Evolutionary conservation across 1,284 basidiomycete species (phyloP).

Genomic region (Inonotus obliquus): DNA sequence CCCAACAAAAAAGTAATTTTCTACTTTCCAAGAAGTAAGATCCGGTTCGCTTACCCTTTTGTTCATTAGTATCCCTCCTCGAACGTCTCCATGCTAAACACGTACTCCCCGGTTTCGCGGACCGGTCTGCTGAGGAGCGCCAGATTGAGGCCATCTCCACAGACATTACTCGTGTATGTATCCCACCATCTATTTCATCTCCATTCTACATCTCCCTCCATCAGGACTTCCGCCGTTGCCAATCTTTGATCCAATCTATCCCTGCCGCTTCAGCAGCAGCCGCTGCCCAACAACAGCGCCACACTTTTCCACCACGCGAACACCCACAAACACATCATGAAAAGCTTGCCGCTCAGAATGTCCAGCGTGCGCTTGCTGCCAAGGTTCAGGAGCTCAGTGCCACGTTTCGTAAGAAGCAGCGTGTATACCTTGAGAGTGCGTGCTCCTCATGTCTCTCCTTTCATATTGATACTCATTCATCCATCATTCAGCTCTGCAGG

Average conservation of each 20-base stretch:
- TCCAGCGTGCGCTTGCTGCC: slow-evolving; percentile 93
- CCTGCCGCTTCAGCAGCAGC: slow-evolving; percentile 33
- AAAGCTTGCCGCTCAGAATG: slow-evolving; percentile 82
- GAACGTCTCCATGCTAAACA: slow-evolving; percentile 96
- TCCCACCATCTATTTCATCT: neutral
- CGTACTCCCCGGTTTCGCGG: slow-evolving; percentile 92
- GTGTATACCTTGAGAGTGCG: slow-evolving; percentile 96
- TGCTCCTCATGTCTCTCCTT: slow-evolving; percentile 24
- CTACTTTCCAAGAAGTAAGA: slow-evolving; percentile 30
- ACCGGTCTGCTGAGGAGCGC: slow-evolving; percentile 88
- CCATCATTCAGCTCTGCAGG: slow-evolving; percentile 69
- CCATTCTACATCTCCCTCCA: slow-evolving; percentile 8
- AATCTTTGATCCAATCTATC: slow-evolving; percentile 75
- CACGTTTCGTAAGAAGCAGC: slow-evolving; percentile 95
- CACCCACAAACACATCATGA: slow-evolving; percentile 38
- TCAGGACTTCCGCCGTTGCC: slow-evolving; percentile 84
- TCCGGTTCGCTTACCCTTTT: slow-evolving; percentile 10
- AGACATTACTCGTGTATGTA: slow-evolving; percentile 79
- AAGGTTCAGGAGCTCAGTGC: slow-evolving; percentile 92
- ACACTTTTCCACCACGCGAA: slow-evolving; percentile 46
- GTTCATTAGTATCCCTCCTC: slow-evolving; percentile 60
- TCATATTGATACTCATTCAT: neutral
- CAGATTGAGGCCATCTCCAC: slow-evolving; percentile 87
- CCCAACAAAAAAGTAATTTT: slow-evolving; percentile 75
- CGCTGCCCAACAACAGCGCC: slow-evolving; percentile 25